Conservation (phyloP, 169 alveolate genomes). For the Plasmodium adleri region DNA sequence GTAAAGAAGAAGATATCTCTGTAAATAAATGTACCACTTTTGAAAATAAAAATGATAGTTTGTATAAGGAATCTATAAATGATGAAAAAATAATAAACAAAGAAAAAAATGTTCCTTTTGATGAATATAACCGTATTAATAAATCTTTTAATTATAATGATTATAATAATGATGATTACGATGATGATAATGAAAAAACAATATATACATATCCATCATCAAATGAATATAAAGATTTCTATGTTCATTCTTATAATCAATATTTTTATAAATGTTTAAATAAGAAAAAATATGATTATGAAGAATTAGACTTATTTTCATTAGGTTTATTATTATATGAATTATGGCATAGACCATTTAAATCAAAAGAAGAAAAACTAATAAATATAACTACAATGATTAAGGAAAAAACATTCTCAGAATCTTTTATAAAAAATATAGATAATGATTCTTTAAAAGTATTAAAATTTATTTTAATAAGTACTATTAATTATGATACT, state of each 20-base stretch:
- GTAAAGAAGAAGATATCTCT: background rate
- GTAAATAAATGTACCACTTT: background rate
- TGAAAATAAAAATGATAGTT: background rate
- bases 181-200: background rate
- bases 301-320: constrained; percentile 53
- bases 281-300: constrained; percentile 39
- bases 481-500: constrained; percentile 21
- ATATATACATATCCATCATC: background rate
- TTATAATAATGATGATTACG: background rate
- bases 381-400: constrained; percentile 33
- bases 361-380: constrained; percentile 35
- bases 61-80: background rate
- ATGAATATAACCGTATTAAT: background rate
- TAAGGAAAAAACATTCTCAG: constrained; percentile 21
- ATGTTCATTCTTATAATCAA: constrained; percentile 54
- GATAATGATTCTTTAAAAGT: constrained; percentile 58
- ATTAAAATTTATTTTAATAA: constrained; percentile 49
- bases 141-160: constrained; percentile 1
- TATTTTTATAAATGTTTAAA: constrained; percentile 25
- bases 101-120: background rate
- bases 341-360: constrained; percentile 56
- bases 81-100: background rate
- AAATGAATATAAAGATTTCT: constrained; percentile 29
- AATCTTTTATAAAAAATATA: constrained; percentile 13
- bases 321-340: constrained; percentile 53